Percentiles rank a stretch among this genome's conserved stretches.
These are phyloP conservation scores for Linnemannia zychae DNA, from an alignment of 192 early-diverging fungal species.

Conservation along the genomic window DNA sequence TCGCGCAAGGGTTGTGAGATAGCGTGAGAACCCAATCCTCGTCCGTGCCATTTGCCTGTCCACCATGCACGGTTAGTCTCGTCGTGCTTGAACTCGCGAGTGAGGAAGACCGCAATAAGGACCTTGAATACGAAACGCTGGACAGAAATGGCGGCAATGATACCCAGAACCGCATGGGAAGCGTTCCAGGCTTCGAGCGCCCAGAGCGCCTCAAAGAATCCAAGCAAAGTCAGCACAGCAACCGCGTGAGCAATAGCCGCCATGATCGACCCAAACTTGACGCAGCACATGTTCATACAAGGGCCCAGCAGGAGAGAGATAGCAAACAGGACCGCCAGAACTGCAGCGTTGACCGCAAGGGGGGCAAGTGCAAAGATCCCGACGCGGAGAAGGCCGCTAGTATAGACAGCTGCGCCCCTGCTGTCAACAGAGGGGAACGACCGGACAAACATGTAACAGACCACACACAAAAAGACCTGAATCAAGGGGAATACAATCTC, in stretches of 20 bases:
- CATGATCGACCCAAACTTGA: constrained; percentile 79
- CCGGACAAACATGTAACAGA: constrained; percentile 77
- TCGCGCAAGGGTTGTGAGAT: constrained; percentile 81
- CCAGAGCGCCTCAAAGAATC: constrained; percentile 73
- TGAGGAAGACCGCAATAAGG: constrained; percentile 72
- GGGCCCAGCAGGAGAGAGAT: constrained; percentile 75
- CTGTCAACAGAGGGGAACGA: constrained; percentile 58
- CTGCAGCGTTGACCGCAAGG: constrained; percentile 73
- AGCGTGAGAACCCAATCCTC: constrained; percentile 71
- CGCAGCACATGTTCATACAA: constrained; percentile 68
- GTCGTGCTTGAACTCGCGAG: constrained; percentile 85
- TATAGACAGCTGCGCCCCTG: constrained; percentile 20
- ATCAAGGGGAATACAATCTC: constrained; percentile 80
- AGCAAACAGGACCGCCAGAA: constrained; percentile 71
- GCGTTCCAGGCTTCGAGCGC: constrained; percentile 74
- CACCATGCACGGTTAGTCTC: constrained; percentile 88
- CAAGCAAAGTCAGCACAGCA: constrained; percentile 69
- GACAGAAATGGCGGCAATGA: constrained; percentile 72
- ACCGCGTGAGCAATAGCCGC: constrained; percentile 73
- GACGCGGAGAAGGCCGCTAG: constrained; percentile 67
- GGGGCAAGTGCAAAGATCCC: constrained; percentile 74
- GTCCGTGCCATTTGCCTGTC: constrained; percentile 84
- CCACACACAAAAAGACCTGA: constrained; percentile 70
- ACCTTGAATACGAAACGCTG: constrained; percentile 78
- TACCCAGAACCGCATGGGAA: constrained; percentile 71